Percentiles rank a stretch among this genome's conserved stretches.
These are phyloP conservation scores for Allium sativum DNA, from an alignment of 106 monocot genomes.

Conservation along the genomic window DNA sequence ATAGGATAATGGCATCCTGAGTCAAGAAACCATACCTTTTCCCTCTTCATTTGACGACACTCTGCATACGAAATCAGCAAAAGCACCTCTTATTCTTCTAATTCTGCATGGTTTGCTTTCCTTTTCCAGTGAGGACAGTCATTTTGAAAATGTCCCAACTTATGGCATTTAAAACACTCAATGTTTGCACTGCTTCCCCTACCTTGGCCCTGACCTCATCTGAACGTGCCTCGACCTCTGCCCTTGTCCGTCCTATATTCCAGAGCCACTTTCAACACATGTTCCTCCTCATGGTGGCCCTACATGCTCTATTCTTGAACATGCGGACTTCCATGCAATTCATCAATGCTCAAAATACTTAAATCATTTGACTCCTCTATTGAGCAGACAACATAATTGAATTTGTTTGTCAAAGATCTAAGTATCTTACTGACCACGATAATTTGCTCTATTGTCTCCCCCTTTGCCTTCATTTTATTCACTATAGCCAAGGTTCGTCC, in stretches of 20 bases:
- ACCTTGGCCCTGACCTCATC: neutral
- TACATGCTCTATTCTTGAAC: constrained; percentile 2
- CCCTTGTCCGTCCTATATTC: neutral
- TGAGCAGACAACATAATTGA: neutral
- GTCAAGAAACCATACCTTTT: constrained; percentile 3
- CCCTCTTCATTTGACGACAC: neutral
- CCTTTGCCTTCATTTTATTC: constrained; percentile 4
- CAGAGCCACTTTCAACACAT: neutral
- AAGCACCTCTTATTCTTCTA: constrained; percentile 3
- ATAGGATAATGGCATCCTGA: constrained; percentile 1
- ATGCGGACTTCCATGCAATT: neutral
- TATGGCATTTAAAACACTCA: constrained; percentile 1
- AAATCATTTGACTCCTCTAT: constrained; percentile 7
- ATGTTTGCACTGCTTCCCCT: neutral
- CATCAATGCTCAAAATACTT: constrained; percentile 5
- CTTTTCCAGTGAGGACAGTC: neutral
- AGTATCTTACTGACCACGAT: constrained; percentile 1
- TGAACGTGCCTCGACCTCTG: neutral
- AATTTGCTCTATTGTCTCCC: constrained; percentile 1
- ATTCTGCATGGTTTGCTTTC: constrained; percentile 1
- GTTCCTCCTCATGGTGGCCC: constrained; percentile 3
- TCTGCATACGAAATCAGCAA: constrained; percentile 1
- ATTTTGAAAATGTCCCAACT: constrained; percentile 2
- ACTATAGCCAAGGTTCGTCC: neutral
- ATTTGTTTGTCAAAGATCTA: neutral